Base-by-base conservation (phyloP, 768 basidiomycete genomes). In the Leccinum longicurvipes region DNA sequence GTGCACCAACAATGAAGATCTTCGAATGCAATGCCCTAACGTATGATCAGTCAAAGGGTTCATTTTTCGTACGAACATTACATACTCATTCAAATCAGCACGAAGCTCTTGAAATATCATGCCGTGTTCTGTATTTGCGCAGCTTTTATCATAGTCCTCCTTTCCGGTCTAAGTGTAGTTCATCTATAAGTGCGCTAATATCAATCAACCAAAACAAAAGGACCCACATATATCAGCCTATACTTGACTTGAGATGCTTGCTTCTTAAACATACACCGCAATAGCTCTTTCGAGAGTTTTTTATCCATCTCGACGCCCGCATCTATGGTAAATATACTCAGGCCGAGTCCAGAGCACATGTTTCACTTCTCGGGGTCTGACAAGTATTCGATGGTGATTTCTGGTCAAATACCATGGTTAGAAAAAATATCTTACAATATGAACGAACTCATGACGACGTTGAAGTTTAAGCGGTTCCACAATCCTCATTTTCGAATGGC, bases 1-100 rank as follows among this genome's bases (percentile, higher is more conserved):
- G 4, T 27, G 17, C 4, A 70, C 80, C 61, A 64, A 89, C 90
- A 57, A 96, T 94, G 72, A 93, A 97, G 15, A 95, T 79, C 31
- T 84, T 83, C 1, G 91, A 78, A 34, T 82, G 72, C 32, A 86
- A 87, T n/a, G 77, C 73, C 32, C 89, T 89, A 51, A 53, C 52
- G 31, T 7, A 36, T 1, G 11, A 10, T 54, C 12, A 44, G 60
- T 51, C 51, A 63, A 49, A 8, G 36, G 51, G 7, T 25, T 24
- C 1, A 4, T 6, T 3, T 4, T 19, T 19, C 14, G 3, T 7
- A 28, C 11, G 3, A 28, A 2, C 2, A 58, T 10, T 54, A 54
- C 17, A 61, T 56, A 54, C 46, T 67, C 57, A 17, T 52, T 17
- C 23, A 59, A 21, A 47, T 59, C 51, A 3, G 58, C 58, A 10